Base-by-base conservation (phyloP, 176 grass and related monocot genomes). In the Zea mays region DNA sequence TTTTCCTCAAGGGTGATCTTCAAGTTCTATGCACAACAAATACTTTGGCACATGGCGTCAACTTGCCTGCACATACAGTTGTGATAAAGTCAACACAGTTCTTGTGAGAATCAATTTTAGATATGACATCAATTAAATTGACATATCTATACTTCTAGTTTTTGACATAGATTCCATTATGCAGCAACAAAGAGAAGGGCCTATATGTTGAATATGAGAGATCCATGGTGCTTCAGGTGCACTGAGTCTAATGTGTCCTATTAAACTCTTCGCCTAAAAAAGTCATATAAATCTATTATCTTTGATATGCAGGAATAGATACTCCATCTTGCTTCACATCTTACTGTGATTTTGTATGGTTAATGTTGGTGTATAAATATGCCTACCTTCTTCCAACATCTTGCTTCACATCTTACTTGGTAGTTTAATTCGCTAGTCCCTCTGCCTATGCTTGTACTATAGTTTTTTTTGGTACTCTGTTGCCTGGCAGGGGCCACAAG, bases 41-140 rank as follows among this genome's bases (percentile, higher is more conserved):
- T 86, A 94, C 95, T 82, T 93, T 97, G 74, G 95, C 95, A 50
- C 87, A 93, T 67, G 95, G 95, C 36, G 83, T 97, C 82, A 97
- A 97, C 79, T 86, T 97, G 85, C 95, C 91, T 68, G 91, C 95
- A 44, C 89, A 97, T 81, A 97, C 95, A 67, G 95, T 92, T 57
- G 88, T 94, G 72, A 90, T 97, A 86, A 97, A 97, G 73, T 97
- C 91, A 70, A 97, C 95, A 71, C 95, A 94, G 47, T 92, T 86
- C 86, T 97, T 92, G 91, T 97, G 85, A 97, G 91, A 63, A 82
- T 79, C 40, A 45, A 54, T 46, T 66, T 75, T 37, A 50, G 37
- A 84, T 77, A 62, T 75, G 15, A 33, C 35, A 55, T 48, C 42
- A 66, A 62, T 69, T 79, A 54, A 69, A 42, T 50, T 57, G 67